These are phyloP conservation scores for Zygotorulaspora florentina DNA, from an alignment of 805 yeast species.

Conservation along the genomic window DNA sequence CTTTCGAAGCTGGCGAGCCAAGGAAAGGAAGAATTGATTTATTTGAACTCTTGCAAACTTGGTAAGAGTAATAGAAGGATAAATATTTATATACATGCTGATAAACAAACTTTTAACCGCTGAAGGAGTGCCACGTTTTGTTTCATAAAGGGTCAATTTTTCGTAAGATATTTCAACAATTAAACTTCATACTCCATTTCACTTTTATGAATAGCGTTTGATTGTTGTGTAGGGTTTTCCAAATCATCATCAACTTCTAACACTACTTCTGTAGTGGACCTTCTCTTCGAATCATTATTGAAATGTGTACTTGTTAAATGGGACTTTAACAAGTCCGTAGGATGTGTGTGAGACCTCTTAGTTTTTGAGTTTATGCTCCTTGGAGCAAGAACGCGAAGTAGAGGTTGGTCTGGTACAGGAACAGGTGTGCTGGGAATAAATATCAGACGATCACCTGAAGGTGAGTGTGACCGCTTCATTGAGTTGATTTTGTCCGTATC, in stretches of 20 bases:
- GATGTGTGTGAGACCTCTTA: conserved; percentile 15
- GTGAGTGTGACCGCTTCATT: neutral
- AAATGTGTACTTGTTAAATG: conserved; percentile 1
- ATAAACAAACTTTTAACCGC: no score
- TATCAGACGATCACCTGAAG: neutral
- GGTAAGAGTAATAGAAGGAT: neutral
- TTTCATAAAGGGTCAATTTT: no score
- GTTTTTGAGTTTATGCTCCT: conserved; percentile 25
- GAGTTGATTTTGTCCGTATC: conserved; percentile 6
- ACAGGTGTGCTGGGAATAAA: conserved; percentile 26
- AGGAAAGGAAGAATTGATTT: conserved; percentile 45
- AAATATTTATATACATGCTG: no score
- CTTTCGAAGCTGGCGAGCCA: conserved; percentile 28
- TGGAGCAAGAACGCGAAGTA: conserved; percentile 26
- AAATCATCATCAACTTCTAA: conserved; percentile 4
- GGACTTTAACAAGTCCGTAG: conserved; percentile 5
- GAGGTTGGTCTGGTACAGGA: conserved; percentile 30
- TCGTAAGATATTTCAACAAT: no score
- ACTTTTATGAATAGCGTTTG: neutral
- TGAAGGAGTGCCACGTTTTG: no score
- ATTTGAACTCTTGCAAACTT: conserved; percentile 40
- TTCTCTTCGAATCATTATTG: conserved; percentile 23
- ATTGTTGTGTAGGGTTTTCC: neutral
- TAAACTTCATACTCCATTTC: neutral
- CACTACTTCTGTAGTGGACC: conserved; percentile 19